Evolutionary conservation across 2,329 filamentous ascomycete species (phyloP), one percentile per base, ranked within the genome.

Genomic region (Penicillium corylophilum): DNA sequence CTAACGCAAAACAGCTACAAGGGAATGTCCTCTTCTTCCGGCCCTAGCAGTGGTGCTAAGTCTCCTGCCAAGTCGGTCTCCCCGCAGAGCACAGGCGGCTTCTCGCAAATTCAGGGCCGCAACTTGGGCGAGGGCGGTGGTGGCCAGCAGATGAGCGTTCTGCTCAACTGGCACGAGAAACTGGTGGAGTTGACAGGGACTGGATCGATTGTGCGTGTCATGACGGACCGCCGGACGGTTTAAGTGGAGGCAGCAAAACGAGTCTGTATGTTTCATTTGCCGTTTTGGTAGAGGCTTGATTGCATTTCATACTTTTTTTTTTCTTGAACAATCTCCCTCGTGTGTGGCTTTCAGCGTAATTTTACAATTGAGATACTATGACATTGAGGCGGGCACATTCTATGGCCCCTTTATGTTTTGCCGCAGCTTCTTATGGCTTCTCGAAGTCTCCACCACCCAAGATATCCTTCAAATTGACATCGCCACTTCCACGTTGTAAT

Each of bases 161-260:
- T 99, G 69, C 78, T 99, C 61, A 96, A 91, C 75, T 99, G 94
- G 94, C 94, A 99, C 71, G 94, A 99, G 79, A 99, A 96, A 82
- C 83, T 96, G 56, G 90, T 97, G 4, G 94, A 99, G 67, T 86
- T 96, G 66, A 90, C 91, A 33, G 94, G 94, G 22, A 80, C 91
- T 61, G 94, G 94, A 40, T 96, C 89, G 72, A 94, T 99, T 74
- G 89, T 91, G 57, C 84, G 94, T 64, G 90, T 90, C 61, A 96
- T 99, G 92, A 94, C 90, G 38, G 94, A 99, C 79, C 89, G 93
- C 78, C 86, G 94, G 68, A 94, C 88, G 64, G 93, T 95, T 64
- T 95, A 55, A 61, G 29, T 44, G 47, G 42, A 42, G 42, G 42
- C 44, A 49, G 44, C 44, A 16, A 23, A 41, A 38, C 45, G 48